Percentiles rank a stretch among this genome's conserved stretches.
phyloP scores from a whole-genome alignment of 2,329 filamentous ascomycete genomes.

The Neospermospora avenae region DNA sequence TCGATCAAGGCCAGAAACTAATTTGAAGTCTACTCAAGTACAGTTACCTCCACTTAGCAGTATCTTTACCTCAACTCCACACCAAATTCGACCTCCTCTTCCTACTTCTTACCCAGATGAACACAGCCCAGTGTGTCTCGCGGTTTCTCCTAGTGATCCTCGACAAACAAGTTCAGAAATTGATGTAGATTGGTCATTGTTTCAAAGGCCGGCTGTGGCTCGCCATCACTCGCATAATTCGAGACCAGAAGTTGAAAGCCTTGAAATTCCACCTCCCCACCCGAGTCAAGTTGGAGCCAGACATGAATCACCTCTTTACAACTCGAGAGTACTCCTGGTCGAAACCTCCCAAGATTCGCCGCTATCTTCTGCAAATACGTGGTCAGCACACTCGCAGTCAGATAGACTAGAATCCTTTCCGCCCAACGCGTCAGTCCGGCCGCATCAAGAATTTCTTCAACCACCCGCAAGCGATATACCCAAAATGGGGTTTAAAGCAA shows the following conservation, averaged over 20 bases:
- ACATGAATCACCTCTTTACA: slow-evolving; percentile 33
- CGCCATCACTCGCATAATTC: slow-evolving; percentile 24
- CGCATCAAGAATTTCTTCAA: slow-evolving; percentile 21
- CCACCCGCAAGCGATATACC: slow-evolving; percentile 20
- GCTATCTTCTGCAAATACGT: slow-evolving; percentile 23
- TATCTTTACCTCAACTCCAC: slow-evolving; percentile 30
- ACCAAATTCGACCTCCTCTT: slow-evolving; percentile 21
- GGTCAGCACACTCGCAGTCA: slow-evolving; percentile 32
- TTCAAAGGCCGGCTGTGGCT: slow-evolving; percentile 24
- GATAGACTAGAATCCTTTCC: slow-evolving; percentile 27
- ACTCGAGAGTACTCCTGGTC: slow-evolving; percentile 20
- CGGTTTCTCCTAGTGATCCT: slow-evolving; percentile 28
- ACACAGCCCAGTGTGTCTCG: slow-evolving; percentile 32
- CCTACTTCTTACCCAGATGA: slow-evolving; percentile 32
- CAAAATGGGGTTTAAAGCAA: slow-evolving; percentile 23
- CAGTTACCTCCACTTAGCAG: slow-evolving; percentile 35
- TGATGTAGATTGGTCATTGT: slow-evolving; percentile 31
- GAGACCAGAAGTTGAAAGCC: slow-evolving; percentile 28
- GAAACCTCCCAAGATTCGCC: slow-evolving; percentile 20
- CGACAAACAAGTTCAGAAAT: slow-evolving; percentile 26
- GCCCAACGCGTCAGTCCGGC: slow-evolving; percentile 31
- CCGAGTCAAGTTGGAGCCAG: slow-evolving; percentile 13
- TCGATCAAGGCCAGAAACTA: slow-evolving; percentile 20
- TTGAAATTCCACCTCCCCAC: slow-evolving; percentile 27
- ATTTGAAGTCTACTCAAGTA: slow-evolving; percentile 28